Evolutionary conservation across 495 filamentous ascomycete genomes (phyloP), one percentile per base, ranked within the genome.

Genomic region (Neurospora sp.): DNA sequence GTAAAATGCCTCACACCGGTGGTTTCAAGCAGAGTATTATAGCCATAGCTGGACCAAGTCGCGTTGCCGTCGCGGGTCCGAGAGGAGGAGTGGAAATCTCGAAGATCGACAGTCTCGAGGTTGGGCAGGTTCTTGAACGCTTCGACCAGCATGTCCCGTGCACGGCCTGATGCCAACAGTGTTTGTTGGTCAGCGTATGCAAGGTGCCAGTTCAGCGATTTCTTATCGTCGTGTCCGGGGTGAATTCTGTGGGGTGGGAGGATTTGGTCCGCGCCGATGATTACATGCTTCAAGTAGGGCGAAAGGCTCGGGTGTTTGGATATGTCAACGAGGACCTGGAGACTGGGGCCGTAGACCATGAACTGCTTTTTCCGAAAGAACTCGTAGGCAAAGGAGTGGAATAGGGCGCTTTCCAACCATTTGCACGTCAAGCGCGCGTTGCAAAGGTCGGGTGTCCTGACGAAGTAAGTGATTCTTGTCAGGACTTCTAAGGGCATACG

Each of bases 291-390:
- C 12, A 89, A 74, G 41, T 71, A 75, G 3, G 75, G 71, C 1
- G 81, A 81, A 3, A 88, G 70, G n/a, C 76, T 79, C 37, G 82
- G 81, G 45, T 82, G 79, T 9, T 84, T 83, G n/a, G 87, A 82
- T 69, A 89, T 89, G 72, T 85, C 83, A 39, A 87, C 75, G 35
- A 89, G 82, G 1, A 84, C 80, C 72, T 83, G 76, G 5, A 89
- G 81, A 73, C 85, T 86, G 69, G 77, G 78, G 35, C 81, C 75
- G 10, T 80, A 82, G 72, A 86, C 75, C 82, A 87, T 85, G 78
- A 89, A 89, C 75, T 87, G 85, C 68, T 83, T 83, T 75, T 86
- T 87, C 22, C 81, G 78, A 76, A 89, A 89, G 80, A 87, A 89
- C 74, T 88, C 86, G 27, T 77, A 77, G 10, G 83, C 75, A 74